phyloP scores from a whole-genome alignment of 2,329 filamentous ascomycete species.

The Fusarium duplospermum region DNA sequence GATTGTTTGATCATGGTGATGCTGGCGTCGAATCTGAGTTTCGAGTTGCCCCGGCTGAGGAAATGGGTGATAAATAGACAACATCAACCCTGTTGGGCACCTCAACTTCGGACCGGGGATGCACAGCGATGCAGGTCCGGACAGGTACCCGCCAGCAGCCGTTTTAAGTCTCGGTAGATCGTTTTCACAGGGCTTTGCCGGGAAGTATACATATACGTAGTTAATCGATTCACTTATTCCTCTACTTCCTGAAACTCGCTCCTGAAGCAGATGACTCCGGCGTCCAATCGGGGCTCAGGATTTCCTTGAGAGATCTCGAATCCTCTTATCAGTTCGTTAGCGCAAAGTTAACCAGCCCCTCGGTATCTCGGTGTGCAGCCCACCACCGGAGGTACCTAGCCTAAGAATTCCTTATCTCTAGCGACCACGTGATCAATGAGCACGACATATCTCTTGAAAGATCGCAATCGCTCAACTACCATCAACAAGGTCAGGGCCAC shows the following conservation, averaged over 20 bases:
- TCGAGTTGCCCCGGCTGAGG: not conserved
- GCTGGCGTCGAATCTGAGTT: conserved; percentile 35
- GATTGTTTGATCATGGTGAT: conserved; percentile 44
- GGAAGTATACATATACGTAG: not conserved
- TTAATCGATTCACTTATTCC: not conserved
- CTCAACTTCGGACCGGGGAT: not conserved
- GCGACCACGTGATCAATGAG: conserved; percentile 22
- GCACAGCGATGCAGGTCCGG: not conserved
- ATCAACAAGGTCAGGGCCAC: not conserved
- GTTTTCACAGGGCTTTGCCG: not conserved
- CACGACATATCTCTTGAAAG: conserved; percentile 23
- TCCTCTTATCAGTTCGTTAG: not conserved
- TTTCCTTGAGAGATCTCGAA: not conserved
- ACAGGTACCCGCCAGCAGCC: not conserved
- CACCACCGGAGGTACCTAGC: not conserved
- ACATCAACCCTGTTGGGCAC: not conserved
- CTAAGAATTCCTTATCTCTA: not conserved
- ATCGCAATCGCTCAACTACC: not conserved
- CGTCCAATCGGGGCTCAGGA: not conserved
- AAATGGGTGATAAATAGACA: not conserved
- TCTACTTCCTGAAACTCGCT: not conserved
- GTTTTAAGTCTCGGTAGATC: not conserved
- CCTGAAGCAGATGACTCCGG: not conserved
- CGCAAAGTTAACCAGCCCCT: not conserved
- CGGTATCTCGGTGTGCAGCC: not conserved